Evolutionary conservation across 73 alveolate species (phyloP).

Genomic region (Diophrys sp.): DNA sequence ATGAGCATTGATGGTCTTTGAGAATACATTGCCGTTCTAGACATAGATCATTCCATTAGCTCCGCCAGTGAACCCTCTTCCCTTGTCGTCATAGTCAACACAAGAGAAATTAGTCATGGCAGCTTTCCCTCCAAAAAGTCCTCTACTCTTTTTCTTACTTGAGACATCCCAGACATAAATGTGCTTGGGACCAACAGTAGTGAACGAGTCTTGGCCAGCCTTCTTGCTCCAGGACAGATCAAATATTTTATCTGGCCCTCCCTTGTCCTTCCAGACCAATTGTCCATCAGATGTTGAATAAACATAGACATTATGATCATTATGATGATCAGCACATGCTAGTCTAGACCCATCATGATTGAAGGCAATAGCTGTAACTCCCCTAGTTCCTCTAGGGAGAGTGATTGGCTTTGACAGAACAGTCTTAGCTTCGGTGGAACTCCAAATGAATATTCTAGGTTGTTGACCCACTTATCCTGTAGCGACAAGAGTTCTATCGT

Average conservation of each 20-base stretch:
- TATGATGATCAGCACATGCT: conserved; percentile 79
- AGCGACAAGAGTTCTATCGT: conserved; percentile 75
- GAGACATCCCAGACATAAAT: conserved; percentile 68
- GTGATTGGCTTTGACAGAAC: conserved; percentile 40
- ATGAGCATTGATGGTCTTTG: conserved; percentile 28
- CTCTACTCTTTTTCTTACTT: conserved; percentile 46
- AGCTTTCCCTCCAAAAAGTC: conserved; percentile 65
- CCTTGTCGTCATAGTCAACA: conserved; percentile 57
- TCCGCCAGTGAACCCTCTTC: conserved; percentile 79
- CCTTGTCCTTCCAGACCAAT: conserved; percentile 51
- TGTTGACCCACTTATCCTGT: conserved; percentile 91
- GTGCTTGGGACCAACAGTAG: conserved; percentile 84
- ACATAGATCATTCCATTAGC: conserved; percentile 47
- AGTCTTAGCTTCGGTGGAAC: conserved; percentile 68
- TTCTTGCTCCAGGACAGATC: conserved; percentile 73
- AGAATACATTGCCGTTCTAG: conserved; percentile 39
- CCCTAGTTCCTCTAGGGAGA: conserved; percentile 73
- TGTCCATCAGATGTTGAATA: conserved; percentile 74
- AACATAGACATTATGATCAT: conserved; percentile 86
- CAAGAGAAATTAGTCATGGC: conserved; percentile 21
- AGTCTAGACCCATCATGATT: conserved; percentile 74
- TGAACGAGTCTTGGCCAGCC: conserved; percentile 52
- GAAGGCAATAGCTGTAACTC: conserved; percentile 82
- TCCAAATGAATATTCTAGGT: conserved; percentile 89
- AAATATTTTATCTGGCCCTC: conserved; percentile 85